Evolutionary conservation across 371 early-diverging fungal species (phyloP), one percentile per base, ranked within the genome.

Genomic region (Rozella allomycis): DNA sequence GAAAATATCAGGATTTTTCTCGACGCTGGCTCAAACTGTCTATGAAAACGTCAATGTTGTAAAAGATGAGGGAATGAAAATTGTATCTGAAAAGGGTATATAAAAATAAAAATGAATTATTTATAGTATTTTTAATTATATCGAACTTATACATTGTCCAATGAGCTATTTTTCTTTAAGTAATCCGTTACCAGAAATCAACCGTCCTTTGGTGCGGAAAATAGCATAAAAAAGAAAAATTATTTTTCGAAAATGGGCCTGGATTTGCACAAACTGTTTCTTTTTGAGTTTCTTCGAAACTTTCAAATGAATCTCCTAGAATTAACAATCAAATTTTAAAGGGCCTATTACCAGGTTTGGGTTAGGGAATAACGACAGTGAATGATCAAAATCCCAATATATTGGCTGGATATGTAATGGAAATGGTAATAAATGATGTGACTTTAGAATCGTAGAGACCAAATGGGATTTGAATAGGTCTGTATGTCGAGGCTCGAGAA

Each of bases 361-460:
- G 3, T 68, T 45, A 0, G 90, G 90, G 46, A 81, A 88, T 33
- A 86, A 39, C 34, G 78, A 50, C 37, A 85, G 45, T 3, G 82
- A 67, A 42, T 81, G 74, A 47, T 82, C 82, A 43, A 64, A 71
- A 0, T 62, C 68, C 75, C 78, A 77, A 37, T 67, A 68, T 7
- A 73, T 49, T 1, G 83, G 84, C 16, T 70, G 60, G 17, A 72
- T 50, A 8, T 67, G 51, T 25, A 76, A 39, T 1, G 86, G 78
- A 13, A 86, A 39, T 0, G 88, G 87, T 28, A 66, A 66, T 20
- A 88, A 52, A 43, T 85, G 82, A 1, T 72, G 67, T 49, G 84
- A 80, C 32, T 77, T 75, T 3, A 86, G 41, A 16, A 88, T 45
- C 2, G 86, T 84, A 17, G 66, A 58, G n/a, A 81, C 69, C 23